Conservation (phyloP, 2,329 filamentous ascomycete genomes). For the Curvularia hawaiiensis region DNA sequence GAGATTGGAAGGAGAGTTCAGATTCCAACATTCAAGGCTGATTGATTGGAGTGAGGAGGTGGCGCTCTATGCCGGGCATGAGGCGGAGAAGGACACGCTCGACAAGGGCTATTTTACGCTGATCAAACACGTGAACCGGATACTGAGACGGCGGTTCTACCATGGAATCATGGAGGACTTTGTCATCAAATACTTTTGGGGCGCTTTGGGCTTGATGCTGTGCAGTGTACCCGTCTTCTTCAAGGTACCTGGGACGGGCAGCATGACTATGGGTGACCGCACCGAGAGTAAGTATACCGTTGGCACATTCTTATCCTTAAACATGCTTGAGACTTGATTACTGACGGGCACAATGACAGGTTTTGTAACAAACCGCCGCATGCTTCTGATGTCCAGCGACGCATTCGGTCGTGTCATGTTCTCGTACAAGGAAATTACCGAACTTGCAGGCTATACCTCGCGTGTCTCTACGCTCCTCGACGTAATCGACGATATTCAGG, state of each 20-base stretch:
- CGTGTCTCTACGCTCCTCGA: constrained; percentile 87
- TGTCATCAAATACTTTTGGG: constrained; percentile 99
- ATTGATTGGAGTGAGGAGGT: constrained; percentile 98
- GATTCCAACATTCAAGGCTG: constrained; percentile 90
- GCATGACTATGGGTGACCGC: constrained; percentile 68
- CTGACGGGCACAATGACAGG: constrained; percentile 48
- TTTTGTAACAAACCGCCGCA: constrained; percentile 91
- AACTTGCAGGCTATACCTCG: constrained; percentile 93
- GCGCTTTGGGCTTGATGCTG: constrained; percentile 84
- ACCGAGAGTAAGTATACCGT: constrained; percentile 59
- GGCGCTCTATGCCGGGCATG: constrained; percentile 87
- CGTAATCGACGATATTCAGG: constrained; percentile 91
- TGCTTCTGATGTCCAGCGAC: constrained; percentile 91
- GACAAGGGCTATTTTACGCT: constrained; percentile 99
- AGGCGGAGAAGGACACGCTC: constrained; percentile 92
- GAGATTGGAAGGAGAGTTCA: constrained; percentile 90
- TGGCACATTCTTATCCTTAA: not conserved
- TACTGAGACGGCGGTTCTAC: constrained; percentile 86
- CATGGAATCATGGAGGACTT: constrained; percentile 99
- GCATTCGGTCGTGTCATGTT: constrained; percentile 54
- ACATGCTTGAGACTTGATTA: not conserved
- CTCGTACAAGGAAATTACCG: constrained; percentile 80
- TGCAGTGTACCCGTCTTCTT: constrained; percentile 97
- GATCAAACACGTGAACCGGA: constrained; percentile 98
- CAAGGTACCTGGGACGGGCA: constrained; percentile 72